These are phyloP conservation scores for Didymella keratinophila DNA, from an alignment of 2,329 filamentous ascomycete genomes.

Conservation along the genomic window DNA sequence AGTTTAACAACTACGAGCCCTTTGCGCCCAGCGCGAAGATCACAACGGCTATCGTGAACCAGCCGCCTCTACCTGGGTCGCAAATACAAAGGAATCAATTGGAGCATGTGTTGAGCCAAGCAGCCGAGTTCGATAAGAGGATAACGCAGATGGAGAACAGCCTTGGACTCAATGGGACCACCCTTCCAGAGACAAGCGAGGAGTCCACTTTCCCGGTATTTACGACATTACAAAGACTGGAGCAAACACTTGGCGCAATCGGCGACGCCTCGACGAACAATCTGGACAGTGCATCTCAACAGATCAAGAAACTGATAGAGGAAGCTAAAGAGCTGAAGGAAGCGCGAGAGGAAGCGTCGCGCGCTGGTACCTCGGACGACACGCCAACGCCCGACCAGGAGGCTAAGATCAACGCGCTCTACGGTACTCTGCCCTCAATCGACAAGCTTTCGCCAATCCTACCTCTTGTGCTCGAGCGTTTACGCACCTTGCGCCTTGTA, in stretches of 20 bases:
- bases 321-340: conserved; percentile 78
- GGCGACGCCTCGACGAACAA: conserved; percentile 75
- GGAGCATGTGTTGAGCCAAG: conserved; percentile 74
- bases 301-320: conserved; percentile 72
- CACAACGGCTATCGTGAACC: conserved; percentile 39
- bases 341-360: conserved; percentile 40
- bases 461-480: conserved; percentile 82
- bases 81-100: conserved; percentile 46
- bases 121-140: conserved; percentile 86
- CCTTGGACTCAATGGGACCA: conserved; percentile 77
- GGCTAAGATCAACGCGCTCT: conserved; percentile 89
- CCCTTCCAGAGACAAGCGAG: conserved; percentile 67
- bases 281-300: conserved; percentile 74
- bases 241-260: conserved; percentile 80
- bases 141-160: conserved; percentile 80
- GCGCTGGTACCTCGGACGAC: conserved; percentile 22
- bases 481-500: conserved; percentile 82
- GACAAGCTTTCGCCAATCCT: conserved; percentile 85
- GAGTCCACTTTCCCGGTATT: conserved; percentile 70
- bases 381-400: conserved; percentile 71
- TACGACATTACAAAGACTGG: conserved; percentile 80
- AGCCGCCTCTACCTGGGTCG: conserved; percentile 44
- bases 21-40: conserved; percentile 40
- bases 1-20: conserved; percentile 44
- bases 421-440: conserved; percentile 86